Conservation (phyloP, 164 flowering plant species). For the Macadamia integrifolia region DNA sequence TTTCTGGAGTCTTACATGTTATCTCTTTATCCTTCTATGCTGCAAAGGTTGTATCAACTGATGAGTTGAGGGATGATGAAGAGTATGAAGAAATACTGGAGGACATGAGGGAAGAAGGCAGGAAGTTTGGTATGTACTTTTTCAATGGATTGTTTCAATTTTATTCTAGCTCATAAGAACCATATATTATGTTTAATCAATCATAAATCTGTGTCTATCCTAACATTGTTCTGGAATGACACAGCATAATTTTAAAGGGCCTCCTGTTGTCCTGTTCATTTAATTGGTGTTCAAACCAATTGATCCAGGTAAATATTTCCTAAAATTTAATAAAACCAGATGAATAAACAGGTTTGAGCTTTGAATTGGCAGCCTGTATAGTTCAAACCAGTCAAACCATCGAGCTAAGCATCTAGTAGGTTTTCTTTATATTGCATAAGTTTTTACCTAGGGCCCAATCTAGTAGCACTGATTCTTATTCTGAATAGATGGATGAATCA, state of each 20-base stretch:
- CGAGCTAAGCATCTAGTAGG: not conserved
- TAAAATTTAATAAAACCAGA: not conserved
- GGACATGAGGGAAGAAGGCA: slow-evolving; percentile 82
- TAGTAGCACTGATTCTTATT: not conserved
- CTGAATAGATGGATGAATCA: slow-evolving; percentile 17
- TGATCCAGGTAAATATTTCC: not conserved
- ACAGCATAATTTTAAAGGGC: not conserved
- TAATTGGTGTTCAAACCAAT: not conserved
- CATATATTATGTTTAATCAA: not conserved
- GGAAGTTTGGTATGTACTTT: slow-evolving; percentile 58
- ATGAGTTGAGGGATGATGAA: slow-evolving; percentile 57
- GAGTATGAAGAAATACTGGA: slow-evolving; percentile 75
- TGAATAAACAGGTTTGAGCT: not conserved
- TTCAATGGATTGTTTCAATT: slow-evolving; percentile 4
- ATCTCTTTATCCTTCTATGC: not conserved
- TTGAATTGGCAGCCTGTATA: not conserved
- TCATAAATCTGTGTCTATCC: not conserved
- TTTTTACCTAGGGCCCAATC: not conserved
- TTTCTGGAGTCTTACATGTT: too few relatives aligned
- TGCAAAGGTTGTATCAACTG: slow-evolving; percentile 48
- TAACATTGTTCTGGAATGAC: not conserved
- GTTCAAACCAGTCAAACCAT: not conserved
- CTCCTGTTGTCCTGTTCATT: not conserved
- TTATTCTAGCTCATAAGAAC: slow-evolving; percentile 36
- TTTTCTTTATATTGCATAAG: not conserved